Conservation (phyloP, 2,329 filamentous ascomycete genomes). For the Colletotrichum shisoi region DNA sequence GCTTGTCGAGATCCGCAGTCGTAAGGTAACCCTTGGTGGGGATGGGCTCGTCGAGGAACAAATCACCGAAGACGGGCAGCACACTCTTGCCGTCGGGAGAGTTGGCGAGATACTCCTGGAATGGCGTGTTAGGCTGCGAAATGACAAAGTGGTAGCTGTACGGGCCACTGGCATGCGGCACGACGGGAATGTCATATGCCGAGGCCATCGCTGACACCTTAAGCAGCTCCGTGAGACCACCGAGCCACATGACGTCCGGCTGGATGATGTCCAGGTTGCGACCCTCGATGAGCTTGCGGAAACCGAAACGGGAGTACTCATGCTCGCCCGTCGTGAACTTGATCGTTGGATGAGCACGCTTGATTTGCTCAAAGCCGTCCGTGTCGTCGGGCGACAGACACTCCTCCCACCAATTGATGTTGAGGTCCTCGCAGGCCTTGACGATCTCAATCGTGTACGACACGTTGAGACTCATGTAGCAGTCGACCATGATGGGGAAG, state of each 20-base stretch:
- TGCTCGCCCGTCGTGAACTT: slow-evolving; percentile 98
- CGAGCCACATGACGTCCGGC: slow-evolving; percentile 97
- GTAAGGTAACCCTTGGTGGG: slow-evolving; percentile 83
- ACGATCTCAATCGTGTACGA: slow-evolving; percentile 91
- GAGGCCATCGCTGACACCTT: slow-evolving; percentile 88
- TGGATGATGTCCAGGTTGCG: slow-evolving; percentile 94
- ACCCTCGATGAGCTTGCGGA: slow-evolving; percentile 90
- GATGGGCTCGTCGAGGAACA: slow-evolving; percentile 91
- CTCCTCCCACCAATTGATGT: slow-evolving; percentile 98
- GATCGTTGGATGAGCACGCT: slow-evolving; percentile 85
- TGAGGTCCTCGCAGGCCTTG: slow-evolving; percentile 79
- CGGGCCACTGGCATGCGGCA: slow-evolving; percentile 91
- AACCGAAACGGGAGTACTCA: slow-evolving; percentile 92
- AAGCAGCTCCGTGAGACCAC: slow-evolving; percentile 88
- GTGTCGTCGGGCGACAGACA: slow-evolving; percentile 90
- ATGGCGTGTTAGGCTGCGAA: slow-evolving; percentile 89
- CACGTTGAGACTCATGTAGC: slow-evolving; percentile 96
- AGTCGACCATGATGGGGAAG: slow-evolving; percentile 94
- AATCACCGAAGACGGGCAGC: slow-evolving; percentile 87
- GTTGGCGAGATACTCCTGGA: slow-evolving; percentile 96
- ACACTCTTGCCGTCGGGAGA: slow-evolving; percentile 90
- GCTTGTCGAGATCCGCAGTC: slow-evolving; percentile 81
- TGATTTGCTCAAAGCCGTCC: slow-evolving; percentile 88
- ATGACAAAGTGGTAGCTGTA: slow-evolving; percentile 98
- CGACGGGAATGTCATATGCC: slow-evolving; percentile 92